These are phyloP conservation scores for Neoboletus subvelutipes DNA, from an alignment of 768 basidiomycete species.

Conservation along the genomic window DNA sequence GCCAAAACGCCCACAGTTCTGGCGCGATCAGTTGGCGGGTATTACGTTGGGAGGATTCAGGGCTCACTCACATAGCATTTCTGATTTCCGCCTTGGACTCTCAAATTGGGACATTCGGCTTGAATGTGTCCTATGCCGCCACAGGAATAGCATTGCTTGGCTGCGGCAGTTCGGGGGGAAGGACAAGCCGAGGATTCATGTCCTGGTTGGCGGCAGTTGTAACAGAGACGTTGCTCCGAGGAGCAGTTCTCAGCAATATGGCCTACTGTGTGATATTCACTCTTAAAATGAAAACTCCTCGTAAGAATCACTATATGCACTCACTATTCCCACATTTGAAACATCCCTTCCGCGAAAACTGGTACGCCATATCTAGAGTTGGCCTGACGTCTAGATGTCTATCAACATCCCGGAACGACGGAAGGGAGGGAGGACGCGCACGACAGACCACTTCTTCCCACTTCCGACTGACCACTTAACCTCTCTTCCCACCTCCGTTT, in stretches of 20 bases:
- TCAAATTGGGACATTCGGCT: slow-evolving; percentile 81
- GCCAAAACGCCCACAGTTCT: slow-evolving; percentile 82
- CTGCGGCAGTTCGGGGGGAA: slow-evolving; percentile 74
- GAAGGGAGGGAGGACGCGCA: slow-evolving; percentile 1
- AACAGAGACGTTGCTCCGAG: slow-evolving; percentile 86
- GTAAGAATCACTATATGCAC: slow-evolving; percentile 31
- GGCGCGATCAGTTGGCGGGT: slow-evolving; percentile 5
- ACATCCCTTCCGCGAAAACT: slow-evolving; percentile 84
- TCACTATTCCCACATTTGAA: slow-evolving; percentile 93
- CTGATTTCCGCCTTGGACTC: slow-evolving; percentile 64
- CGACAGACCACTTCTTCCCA: slow-evolving; percentile 66
- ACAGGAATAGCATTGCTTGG: slow-evolving; percentile 92
- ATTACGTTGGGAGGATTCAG: slow-evolving; percentile 1
- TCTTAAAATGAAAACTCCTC: slow-evolving; percentile 11
- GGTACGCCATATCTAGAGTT: slow-evolving; percentile 65
- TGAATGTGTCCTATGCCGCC: slow-evolving; percentile 90
- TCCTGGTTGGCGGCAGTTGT: slow-evolving; percentile 93
- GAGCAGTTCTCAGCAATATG: slow-evolving; percentile 93
- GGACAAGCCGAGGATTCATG: slow-evolving; percentile 90
- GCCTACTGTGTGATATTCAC: slow-evolving; percentile 56
- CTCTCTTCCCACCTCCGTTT: slow-evolving; percentile 66
- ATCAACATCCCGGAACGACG: slow-evolving; percentile 6
- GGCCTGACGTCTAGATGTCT: slow-evolving; percentile 41
- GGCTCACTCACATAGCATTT: slow-evolving; percentile 75
- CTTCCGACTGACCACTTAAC: slow-evolving; percentile 67